These are phyloP conservation scores for Chrysanthemum lavandulifolium DNA, from an alignment of 129 eudicot species.

Conservation along the genomic window DNA sequence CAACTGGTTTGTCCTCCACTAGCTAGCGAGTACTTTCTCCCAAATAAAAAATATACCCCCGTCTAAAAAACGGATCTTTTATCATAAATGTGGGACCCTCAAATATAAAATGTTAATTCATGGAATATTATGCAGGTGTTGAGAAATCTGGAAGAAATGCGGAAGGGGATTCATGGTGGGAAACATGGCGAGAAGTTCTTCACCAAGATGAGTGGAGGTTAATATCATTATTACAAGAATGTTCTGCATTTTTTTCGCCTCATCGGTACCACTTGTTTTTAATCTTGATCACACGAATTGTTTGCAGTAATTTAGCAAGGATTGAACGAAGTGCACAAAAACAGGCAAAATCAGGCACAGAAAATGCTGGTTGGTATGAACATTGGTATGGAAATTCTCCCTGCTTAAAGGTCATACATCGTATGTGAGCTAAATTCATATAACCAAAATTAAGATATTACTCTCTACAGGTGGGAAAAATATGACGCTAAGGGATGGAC, in stretches of 20 bases:
- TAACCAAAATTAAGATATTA: background rate
- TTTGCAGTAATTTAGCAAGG: slow-evolving; percentile 81
- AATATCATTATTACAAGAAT: slow-evolving; percentile 3
- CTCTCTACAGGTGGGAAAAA: slow-evolving; percentile 78
- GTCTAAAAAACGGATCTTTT: too few species aligned
- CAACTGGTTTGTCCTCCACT: too few species aligned
- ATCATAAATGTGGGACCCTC: too few species aligned
- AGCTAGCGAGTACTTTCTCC: too few species aligned
- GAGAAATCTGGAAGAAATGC: slow-evolving; percentile 94
- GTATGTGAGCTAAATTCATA: background rate
- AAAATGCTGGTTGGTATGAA: slow-evolving; percentile 97
- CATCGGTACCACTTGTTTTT: background rate
- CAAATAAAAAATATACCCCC: too few species aligned
- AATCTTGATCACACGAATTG: background rate
- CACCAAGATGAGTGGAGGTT: slow-evolving; percentile 99
- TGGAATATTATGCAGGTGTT: slow-evolving; percentile 47
- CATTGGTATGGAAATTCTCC: slow-evolving; percentile 30
- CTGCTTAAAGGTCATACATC: background rate
- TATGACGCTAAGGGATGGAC: slow-evolving; percentile 98
- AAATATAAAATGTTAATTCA: too few species aligned
- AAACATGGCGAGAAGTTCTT: slow-evolving; percentile 98
- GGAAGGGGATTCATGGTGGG: slow-evolving; percentile 99
- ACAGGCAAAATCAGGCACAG: slow-evolving; percentile 91
- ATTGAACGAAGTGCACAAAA: slow-evolving; percentile 97
- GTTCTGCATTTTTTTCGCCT: background rate